Conservation (phyloP, 495 filamentous ascomycete genomes). For the Annulohypoxylon bovei region DNA sequence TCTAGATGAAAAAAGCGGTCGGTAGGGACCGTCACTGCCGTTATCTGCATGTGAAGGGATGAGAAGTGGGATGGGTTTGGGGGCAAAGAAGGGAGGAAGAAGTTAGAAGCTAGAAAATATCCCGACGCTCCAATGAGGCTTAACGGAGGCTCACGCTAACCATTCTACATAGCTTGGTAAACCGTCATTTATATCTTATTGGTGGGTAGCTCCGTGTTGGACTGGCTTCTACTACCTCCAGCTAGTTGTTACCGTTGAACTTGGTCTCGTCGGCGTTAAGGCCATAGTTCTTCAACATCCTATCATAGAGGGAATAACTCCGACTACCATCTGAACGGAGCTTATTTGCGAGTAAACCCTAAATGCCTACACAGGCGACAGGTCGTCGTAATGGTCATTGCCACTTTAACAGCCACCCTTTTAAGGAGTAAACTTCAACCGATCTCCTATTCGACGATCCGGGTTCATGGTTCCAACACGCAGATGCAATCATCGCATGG, state of each 20-base stretch:
- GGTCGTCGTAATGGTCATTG: slow-evolving; percentile 19
- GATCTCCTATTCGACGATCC: slow-evolving; percentile 1
- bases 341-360: not conserved
- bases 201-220: not conserved
- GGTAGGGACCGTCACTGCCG: not conserved
- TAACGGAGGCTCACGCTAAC: slow-evolving; percentile 19
- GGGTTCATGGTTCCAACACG: slow-evolving; percentile 19
- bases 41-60: slow-evolving; percentile 17
- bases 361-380: not conserved
- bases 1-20: not conserved
- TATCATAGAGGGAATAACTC: not conserved
- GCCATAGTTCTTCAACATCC: not conserved
- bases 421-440: not conserved
- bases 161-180: not conserved
- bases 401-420: slow-evolving; percentile 9
- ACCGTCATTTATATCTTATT: not conserved
- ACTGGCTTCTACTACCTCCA: not conserved
- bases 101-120: not conserved
- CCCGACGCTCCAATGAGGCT: slow-evolving; percentile 34
- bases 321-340: not conserved
- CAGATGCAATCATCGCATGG: slow-evolving; percentile 1
- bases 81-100: not conserved
- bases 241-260: not conserved
- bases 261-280: slow-evolving; percentile 28
- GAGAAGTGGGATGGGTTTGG: not conserved